Evolutionary conservation across 2,329 filamentous ascomycete genomes (phyloP).

Genomic region (Phaeoacremonium minimum): DNA sequence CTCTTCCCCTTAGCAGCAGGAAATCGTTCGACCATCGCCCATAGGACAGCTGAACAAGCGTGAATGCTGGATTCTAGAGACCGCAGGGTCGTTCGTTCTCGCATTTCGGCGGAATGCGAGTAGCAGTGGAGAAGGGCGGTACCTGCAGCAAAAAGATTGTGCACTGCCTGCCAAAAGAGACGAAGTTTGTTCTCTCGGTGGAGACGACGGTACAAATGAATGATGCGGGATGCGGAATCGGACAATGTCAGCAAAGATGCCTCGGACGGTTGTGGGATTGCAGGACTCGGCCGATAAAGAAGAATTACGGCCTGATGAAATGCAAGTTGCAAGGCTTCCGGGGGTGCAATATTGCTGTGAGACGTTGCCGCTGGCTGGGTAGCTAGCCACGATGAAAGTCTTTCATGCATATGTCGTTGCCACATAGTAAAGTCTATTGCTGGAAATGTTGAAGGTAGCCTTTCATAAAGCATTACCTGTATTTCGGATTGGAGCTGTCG

Average conservation of each 20-base stretch:
- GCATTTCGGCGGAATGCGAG: constrained; percentile 1
- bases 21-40: constrained; percentile 16
- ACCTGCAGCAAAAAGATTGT: constrained; percentile 7
- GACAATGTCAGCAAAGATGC: constrained; percentile 1
- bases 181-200: constrained; percentile 7
- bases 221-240: neutral
- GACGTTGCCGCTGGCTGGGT: neutral
- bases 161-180: constrained; percentile 7
- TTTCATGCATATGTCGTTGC: constrained; percentile 3
- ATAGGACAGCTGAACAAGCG: constrained; percentile 13
- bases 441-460: neutral
- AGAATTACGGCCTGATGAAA: constrained; percentile 4
- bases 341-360: neutral
- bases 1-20: constrained; percentile 13
- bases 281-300: constrained; percentile 6
- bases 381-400: constrained; percentile 3
- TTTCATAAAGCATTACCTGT: constrained; percentile 2
- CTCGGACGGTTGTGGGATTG: constrained; percentile 1
- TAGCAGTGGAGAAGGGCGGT: constrained; percentile 7
- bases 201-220: constrained; percentile 6
- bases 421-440: constrained; percentile 1
- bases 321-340: constrained; percentile 2
- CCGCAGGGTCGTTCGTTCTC: constrained; percentile 2
- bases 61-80: constrained; percentile 3
- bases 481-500: constrained; percentile 6